A percentile compares a stretch with the other conserved stretches of the same genome.
Conservation (phyloP, 441 rosid genomes). For the Aquilaria agallochum region DNA sequence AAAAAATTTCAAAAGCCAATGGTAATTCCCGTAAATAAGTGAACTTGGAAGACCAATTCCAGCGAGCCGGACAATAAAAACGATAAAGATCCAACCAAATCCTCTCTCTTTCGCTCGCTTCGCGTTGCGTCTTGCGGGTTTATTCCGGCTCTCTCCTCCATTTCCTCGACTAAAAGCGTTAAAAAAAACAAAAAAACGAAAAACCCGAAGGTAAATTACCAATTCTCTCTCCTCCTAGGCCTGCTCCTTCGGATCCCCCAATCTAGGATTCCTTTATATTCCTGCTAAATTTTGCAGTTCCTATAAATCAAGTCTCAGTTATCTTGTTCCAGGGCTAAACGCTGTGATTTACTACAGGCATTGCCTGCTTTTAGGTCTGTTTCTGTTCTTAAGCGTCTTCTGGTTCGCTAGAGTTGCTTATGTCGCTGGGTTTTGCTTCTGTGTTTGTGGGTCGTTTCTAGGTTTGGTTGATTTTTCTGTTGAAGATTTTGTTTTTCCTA, state of each 20-base stretch:
- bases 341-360: neutral
- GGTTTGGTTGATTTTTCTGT: neutral
- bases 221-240: constrained; percentile 4
- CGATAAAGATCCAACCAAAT: neutral
- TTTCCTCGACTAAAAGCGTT: constrained; percentile 17
- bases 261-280: constrained; percentile 37
- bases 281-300: constrained; percentile 8
- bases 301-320: constrained; percentile 5
- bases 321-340: neutral
- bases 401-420: neutral
- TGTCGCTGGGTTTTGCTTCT: neutral
- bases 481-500: constrained; percentile 2
- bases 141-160: constrained; percentile 5
- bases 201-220: constrained; percentile 21
- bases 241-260: constrained; percentile 26
- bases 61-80: constrained; percentile 15
- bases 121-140: constrained; percentile 27
- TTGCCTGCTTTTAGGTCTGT: neutral
- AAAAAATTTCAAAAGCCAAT: neutral
- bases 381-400: neutral
- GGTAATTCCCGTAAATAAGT: constrained; percentile 11
- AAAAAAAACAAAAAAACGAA: neutral
- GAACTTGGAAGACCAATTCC: constrained; percentile 5
- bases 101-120: neutral
- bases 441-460: neutral